phyloP scores from a whole-genome alignment of 2,329 filamentous ascomycete genomes.

The Apiospora koreana region DNA sequence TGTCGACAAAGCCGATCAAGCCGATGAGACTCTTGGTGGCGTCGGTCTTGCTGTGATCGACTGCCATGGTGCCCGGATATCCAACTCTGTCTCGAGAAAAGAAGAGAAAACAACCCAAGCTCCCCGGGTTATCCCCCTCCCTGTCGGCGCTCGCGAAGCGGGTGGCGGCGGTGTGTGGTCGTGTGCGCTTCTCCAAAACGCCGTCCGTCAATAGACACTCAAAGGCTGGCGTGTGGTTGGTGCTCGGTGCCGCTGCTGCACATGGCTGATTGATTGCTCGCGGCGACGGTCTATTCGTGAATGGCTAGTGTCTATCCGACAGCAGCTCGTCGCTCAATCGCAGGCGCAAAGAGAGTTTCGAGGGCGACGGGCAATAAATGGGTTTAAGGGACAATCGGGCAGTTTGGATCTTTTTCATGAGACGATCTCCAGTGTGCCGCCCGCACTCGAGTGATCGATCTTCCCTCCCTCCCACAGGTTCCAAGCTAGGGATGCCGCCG shows the following conservation, averaged over 20 bases:
- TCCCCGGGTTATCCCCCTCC: background rate
- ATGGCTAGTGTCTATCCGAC: background rate
- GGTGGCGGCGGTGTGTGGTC: background rate
- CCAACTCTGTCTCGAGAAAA: background rate
- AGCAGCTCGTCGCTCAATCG: background rate
- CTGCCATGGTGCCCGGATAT: background rate
- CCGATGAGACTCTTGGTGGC: conserved; percentile 15
- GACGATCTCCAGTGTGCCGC: background rate
- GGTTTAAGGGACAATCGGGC: background rate
- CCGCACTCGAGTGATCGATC: background rate
- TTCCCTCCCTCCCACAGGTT: background rate
- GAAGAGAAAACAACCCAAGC: background rate
- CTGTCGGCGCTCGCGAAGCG: background rate
- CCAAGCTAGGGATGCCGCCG: background rate
- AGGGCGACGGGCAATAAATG: background rate
- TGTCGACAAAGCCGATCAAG: conserved; percentile 20
- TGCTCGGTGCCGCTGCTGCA: background rate
- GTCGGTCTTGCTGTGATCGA: conserved; percentile 15
- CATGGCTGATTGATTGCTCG: background rate
- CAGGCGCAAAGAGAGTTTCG: too few relatives aligned
- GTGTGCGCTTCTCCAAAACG: background rate
- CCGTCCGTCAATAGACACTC: background rate
- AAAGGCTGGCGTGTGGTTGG: background rate
- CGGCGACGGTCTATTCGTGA: background rate
- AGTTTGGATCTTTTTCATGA: background rate